phyloP scores from a whole-genome alignment of 2,329 filamentous ascomycete species.

The Fusarium graminum region DNA sequence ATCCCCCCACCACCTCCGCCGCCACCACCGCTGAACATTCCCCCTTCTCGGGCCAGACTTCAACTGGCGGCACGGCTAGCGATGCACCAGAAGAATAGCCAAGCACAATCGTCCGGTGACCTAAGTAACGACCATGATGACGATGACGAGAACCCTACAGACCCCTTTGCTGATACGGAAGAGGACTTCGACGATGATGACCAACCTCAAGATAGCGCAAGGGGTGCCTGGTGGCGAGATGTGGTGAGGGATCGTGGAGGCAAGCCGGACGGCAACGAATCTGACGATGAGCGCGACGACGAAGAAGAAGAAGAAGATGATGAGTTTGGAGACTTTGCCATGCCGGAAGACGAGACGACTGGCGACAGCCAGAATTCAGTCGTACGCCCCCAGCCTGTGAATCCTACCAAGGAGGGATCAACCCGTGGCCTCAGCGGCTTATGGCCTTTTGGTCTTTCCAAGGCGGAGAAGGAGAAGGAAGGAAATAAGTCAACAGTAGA shows the following conservation, averaged over 20 bases:
- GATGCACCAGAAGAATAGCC: conserved; percentile 75
- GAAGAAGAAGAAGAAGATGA: conserved; percentile 74
- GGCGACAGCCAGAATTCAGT: conserved; percentile 59
- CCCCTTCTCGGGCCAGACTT: conserved; percentile 86
- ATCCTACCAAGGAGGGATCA: conserved; percentile 59
- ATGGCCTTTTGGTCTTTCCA: conserved; percentile 68
- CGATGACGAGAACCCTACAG: conserved; percentile 56
- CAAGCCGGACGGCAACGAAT: conserved; percentile 61
- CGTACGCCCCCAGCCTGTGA: conserved; percentile 67
- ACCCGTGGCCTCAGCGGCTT: conserved; percentile 64
- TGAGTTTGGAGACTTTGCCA: conserved; percentile 77
- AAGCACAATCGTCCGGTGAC: conserved; percentile 61
- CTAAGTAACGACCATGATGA: conserved; percentile 56
- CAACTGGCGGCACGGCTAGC: conserved; percentile 91
- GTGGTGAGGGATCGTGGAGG: conserved; percentile 56
- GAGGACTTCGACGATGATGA: conserved; percentile 66
- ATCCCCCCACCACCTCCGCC: conserved; percentile 72
- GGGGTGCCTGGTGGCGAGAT: conserved; percentile 65
- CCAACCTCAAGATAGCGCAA: conserved; percentile 52
- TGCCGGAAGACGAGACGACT: conserved; percentile 66
- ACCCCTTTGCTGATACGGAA: conserved; percentile 64
- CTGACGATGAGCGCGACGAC: conserved; percentile 65
- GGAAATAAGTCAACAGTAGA: conserved; percentile 32
- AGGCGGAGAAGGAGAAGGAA: conserved; percentile 53
- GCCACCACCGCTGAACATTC: conserved; percentile 85